Percentiles rank a stretch among this genome's conserved stretches.
Evolutionary conservation across 306 rosid genomes (phyloP).

Genomic region (Alnus rubra): DNA sequence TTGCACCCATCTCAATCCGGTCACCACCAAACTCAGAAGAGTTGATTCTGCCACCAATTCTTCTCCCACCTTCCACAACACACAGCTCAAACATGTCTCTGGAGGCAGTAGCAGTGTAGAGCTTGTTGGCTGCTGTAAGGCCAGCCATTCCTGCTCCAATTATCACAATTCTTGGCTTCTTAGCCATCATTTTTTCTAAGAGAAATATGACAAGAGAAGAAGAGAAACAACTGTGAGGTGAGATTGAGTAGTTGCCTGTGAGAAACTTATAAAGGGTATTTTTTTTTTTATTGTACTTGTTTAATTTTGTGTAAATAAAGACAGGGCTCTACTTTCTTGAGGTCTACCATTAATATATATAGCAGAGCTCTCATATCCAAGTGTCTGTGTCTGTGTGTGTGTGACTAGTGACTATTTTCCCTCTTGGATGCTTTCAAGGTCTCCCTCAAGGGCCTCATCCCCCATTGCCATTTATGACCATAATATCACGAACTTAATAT

Average conservation of each 20-base stretch:
- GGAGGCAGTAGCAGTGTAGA: slow-evolving; percentile 52
- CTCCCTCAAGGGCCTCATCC: slow-evolving; percentile 10
- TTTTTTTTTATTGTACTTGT: slow-evolving; percentile 16
- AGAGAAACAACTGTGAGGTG: slow-evolving; percentile 46
- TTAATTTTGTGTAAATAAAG: slow-evolving; percentile 45
- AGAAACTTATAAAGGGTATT: slow-evolving; percentile 56
- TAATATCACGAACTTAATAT: slow-evolving; percentile 25
- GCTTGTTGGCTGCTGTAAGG: slow-evolving; percentile 87
- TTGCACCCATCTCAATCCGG: slow-evolving; percentile 95
- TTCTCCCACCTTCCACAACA: slow-evolving; percentile 82
- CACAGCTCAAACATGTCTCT: slow-evolving; percentile 68
- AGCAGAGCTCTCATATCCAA: slow-evolving; percentile 9
- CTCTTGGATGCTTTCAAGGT: slow-evolving; percentile 8
- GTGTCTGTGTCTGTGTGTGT: not conserved
- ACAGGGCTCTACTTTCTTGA: slow-evolving; percentile 58
- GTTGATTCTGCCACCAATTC: slow-evolving; percentile 94
- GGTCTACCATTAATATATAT: slow-evolving; percentile 14
- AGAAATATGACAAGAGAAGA: not conserved
- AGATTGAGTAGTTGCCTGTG: slow-evolving; percentile 56
- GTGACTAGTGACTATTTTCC: not conserved
- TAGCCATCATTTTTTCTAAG: slow-evolving; percentile 60
- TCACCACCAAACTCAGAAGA: slow-evolving; percentile 90
- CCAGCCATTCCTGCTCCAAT: slow-evolving; percentile 99
- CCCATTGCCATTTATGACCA: slow-evolving; percentile 46
- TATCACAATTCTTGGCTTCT: slow-evolving; percentile 79